These are phyloP conservation scores for Mayamaea pseudoterrestris DNA, from an alignment of 108 stramenopile species.

Conservation along the genomic window DNA sequence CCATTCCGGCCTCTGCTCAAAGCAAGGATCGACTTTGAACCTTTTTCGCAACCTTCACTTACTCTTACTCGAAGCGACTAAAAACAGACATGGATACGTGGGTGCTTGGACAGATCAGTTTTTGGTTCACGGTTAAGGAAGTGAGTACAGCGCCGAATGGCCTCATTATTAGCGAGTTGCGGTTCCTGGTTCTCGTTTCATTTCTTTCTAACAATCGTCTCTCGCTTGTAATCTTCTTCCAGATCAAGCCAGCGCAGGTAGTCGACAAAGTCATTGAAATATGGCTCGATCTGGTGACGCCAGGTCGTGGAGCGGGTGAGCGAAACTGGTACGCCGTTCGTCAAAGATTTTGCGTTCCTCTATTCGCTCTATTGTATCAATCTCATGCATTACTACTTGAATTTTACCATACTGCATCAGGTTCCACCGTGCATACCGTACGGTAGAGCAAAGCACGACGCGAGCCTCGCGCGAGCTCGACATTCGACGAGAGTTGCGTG, in stretches of 20 bases:
- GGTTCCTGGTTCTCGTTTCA: background rate
- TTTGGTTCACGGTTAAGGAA: conserved; percentile 39
- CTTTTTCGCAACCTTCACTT: too few species aligned
- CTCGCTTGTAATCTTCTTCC: background rate
- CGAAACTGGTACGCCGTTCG: conserved; percentile 26
- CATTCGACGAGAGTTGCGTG: conserved; percentile 43
- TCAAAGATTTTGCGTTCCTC: background rate
- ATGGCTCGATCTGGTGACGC: conserved; percentile 47
- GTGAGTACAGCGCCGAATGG: conserved; percentile 1
- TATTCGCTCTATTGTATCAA: background rate
- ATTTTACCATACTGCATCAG: background rate
- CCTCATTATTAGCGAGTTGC: background rate
- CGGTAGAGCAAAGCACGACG: conserved; percentile 29
- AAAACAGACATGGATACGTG: conserved; percentile 25
- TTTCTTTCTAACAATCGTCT: background rate
- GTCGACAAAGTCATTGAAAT: conserved; percentile 56
- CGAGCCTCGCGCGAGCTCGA: conserved; percentile 54
- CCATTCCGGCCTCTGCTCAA: too few species aligned
- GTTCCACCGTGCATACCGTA: conserved; percentile 26
- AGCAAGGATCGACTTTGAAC: too few species aligned
- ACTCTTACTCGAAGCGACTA: too few species aligned
- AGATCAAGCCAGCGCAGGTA: conserved; percentile 59
- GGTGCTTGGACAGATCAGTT: conserved; percentile 30
- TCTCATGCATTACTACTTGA: background rate
- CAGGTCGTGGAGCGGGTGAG: conserved; percentile 69